Evolutionary conservation across 2,329 filamentous ascomycete species (phyloP).

Genomic region (Uncinocarpus reesii): DNA sequence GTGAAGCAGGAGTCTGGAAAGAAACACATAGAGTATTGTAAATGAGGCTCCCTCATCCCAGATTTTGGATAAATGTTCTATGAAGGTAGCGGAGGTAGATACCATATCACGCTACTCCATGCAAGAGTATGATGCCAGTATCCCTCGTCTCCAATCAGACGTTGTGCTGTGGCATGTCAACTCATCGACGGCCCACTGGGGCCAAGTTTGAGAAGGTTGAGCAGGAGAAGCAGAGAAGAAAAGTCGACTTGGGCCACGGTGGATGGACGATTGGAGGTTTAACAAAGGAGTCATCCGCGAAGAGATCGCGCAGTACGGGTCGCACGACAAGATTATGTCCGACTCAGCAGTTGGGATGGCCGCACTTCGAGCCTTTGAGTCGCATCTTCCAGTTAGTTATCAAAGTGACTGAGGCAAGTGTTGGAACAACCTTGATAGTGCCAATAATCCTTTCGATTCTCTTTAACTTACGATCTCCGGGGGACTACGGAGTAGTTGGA

Average conservation of each 20-base stretch:
- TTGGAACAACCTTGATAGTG: no score
- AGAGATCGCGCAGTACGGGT: slow-evolving; percentile 46
- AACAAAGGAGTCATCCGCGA: slow-evolving; percentile 43
- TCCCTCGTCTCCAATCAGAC: slow-evolving; percentile 32
- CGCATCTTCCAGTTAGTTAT: not conserved
- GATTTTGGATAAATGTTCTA: no score
- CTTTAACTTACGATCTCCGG: no score
- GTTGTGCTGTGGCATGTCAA: slow-evolving; percentile 47
- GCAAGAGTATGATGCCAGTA: slow-evolving; percentile 30
- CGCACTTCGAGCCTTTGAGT: slow-evolving; percentile 28
- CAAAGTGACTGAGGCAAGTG: no score
- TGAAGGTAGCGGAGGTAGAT: slow-evolving; percentile 18
- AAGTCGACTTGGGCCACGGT: slow-evolving; percentile 37
- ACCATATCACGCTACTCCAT: slow-evolving; percentile 28
- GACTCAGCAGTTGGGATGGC: slow-evolving; percentile 46
- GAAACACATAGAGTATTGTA: no score
- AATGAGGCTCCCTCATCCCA: no score
- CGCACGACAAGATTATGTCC: slow-evolving; percentile 51
- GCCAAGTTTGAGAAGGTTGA: slow-evolving; percentile 41
- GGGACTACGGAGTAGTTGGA: no score
- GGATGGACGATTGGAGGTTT: slow-evolving; percentile 43
- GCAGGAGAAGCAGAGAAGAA: slow-evolving; percentile 33
- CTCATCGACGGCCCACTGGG: slow-evolving; percentile 30
- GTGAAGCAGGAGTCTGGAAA: no score
- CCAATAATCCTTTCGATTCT: no score